Evolutionary conservation across 73 alveolate species (phyloP).

Genomic region (Uronychia setigera): DNA sequence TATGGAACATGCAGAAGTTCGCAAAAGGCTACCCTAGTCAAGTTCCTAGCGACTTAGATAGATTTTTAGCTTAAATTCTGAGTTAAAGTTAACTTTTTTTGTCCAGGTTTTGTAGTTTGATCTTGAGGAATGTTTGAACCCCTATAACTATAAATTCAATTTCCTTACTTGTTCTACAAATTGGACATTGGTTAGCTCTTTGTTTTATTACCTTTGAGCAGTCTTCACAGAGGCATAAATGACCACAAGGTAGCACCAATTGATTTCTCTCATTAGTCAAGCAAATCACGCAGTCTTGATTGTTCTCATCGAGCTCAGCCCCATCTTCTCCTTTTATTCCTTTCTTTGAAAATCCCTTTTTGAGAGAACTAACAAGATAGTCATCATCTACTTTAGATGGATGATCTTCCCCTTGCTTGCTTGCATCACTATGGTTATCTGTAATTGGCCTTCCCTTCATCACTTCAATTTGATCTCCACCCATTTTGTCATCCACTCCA

Average conservation of each 20-base stretch:
- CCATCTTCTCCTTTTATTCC: neutral
- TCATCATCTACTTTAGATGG: neutral
- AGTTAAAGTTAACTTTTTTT: no score
- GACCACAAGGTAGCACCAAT: slow-evolving; percentile 22
- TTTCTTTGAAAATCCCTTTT: neutral
- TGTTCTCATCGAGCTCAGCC: neutral
- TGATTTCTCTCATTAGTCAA: slow-evolving; percentile 4
- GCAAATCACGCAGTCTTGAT: slow-evolving; percentile 19
- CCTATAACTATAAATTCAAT: neutral
- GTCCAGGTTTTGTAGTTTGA: neutral
- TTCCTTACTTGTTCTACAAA: slow-evolving; percentile 5
- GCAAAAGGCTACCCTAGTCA: no score
- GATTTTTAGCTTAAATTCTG: no score
- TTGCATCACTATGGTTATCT: neutral
- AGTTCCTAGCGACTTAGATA: no score
- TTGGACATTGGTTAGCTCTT: slow-evolving; percentile 14
- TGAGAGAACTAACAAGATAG: neutral
- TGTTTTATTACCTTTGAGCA: slow-evolving; percentile 12
- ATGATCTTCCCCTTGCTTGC: neutral
- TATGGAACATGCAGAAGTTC: no score
- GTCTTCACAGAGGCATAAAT: slow-evolving; percentile 26
- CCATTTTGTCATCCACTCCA: neutral
- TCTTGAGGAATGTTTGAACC: neutral
- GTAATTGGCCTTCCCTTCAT: neutral
- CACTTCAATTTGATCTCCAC: neutral